These are phyloP conservation scores for Colletotrichum viniferum DNA, from an alignment of 2,329 filamentous ascomycete species.

Conservation along the genomic window DNA sequence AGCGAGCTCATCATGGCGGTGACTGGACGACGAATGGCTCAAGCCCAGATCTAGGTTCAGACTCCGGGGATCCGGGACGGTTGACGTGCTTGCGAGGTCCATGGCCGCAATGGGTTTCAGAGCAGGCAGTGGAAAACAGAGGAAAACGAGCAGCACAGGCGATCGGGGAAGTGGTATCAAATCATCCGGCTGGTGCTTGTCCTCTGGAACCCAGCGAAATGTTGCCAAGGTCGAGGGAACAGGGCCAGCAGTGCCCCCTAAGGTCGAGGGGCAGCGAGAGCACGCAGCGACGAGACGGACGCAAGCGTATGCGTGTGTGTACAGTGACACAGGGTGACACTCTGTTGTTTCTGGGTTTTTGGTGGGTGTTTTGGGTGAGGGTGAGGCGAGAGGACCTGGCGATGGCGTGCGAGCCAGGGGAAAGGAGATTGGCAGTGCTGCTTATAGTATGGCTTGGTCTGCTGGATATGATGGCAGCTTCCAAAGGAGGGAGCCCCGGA, in stretches of 20 bases:
- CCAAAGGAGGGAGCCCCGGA: constrained; percentile 12
- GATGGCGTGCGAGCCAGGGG: constrained; percentile 22
- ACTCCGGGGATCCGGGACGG: constrained; percentile 18
- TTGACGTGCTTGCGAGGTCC: constrained; percentile 22
- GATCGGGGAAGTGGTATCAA: neutral
- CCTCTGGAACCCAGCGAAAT: neutral
- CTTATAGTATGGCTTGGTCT: neutral
- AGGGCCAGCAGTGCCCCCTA: neutral
- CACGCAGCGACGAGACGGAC: neutral
- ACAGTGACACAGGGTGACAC: constrained; percentile 4
- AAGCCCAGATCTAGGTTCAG: neutral
- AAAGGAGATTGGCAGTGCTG: constrained; percentile 6
- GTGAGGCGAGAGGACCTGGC: constrained; percentile 21
- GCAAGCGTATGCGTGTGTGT: neutral
- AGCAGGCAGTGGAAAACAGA: neutral
- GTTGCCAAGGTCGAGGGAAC: neutral
- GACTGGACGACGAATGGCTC: constrained; percentile 10
- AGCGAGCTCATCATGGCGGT: constrained; percentile 4
- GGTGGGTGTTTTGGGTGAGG: constrained; percentile 3
- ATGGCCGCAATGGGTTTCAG: constrained; percentile 17
- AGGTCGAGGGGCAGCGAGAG: neutral
- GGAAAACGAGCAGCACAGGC: neutral
- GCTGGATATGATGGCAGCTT: neutral
- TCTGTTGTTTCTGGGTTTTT: neutral
- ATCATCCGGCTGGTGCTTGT: constrained; percentile 8